A percentile compares a stretch with the other conserved stretches of the same genome.
Evolutionary conservation across 148 eudicot species (phyloP).

Genomic region (Rhododendron henanense): DNA sequence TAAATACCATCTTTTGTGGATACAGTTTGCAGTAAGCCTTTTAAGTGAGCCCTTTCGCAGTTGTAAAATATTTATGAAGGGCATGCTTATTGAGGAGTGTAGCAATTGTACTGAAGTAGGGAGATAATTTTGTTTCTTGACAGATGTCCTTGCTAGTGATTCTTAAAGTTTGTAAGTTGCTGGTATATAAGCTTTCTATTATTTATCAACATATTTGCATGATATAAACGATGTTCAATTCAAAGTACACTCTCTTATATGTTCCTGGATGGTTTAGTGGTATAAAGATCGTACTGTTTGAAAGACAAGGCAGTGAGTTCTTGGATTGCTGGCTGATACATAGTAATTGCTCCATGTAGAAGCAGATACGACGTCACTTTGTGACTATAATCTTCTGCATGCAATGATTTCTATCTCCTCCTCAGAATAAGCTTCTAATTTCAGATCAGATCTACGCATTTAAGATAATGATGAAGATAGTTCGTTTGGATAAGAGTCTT

Average conservation of each 20-base stretch:
- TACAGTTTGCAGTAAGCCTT: background rate
- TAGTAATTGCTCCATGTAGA: background rate
- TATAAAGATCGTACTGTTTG: background rate
- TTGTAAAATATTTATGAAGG: background rate
- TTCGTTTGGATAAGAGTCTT: background rate
- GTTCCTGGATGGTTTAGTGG: background rate
- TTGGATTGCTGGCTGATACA: background rate
- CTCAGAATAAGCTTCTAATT: background rate
- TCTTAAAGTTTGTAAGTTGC: background rate
- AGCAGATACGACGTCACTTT: background rate
- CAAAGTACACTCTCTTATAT: background rate
- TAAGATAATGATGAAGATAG: background rate
- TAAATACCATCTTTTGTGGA: background rate
- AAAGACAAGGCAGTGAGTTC: background rate
- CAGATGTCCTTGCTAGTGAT: background rate
- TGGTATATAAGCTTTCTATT: background rate
- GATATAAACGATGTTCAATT: background rate
- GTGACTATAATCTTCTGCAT: background rate
- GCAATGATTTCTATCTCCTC: background rate
- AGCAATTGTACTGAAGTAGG: background rate
- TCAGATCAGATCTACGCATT: background rate
- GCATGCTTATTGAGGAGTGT: background rate
- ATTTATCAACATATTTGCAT: no score
- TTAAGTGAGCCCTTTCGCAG: background rate
- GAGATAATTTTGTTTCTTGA: background rate